Evolutionary conservation across 2,329 filamentous ascomycete genomes (phyloP), one percentile per base, ranked within the genome.

Genomic region (Ophiosphaerella narmari): DNA sequence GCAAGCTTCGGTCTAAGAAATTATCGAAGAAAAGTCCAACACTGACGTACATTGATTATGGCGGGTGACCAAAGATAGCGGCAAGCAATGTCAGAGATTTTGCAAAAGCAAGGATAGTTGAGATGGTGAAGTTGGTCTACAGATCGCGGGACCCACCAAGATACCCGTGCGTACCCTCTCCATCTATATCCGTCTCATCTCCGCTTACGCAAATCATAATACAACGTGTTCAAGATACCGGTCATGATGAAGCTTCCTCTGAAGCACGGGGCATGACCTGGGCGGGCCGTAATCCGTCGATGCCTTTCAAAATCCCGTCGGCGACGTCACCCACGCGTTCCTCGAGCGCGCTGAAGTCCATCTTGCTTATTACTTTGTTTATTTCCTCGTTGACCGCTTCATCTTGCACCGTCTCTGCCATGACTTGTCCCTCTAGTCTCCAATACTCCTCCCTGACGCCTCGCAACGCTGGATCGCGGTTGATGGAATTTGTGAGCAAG

Each of bases 401-500:
- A 55, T 93, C 88, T 77, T 91, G 88, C 82, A 95, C 88, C 21
- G 89, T 85, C 64, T 88, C 85, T 32, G 82, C 77, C 82, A 89
- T 90, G 26, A 90, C 72, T 43, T 82, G 78, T 6, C 85, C 87
- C 76, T 97, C 90, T 38, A 87, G 86, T 8, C 79, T 77, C 93
- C 93, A 97, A 74, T 97, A 97, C 13, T 79, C 81, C 60, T 87
- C 82, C 42, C 82, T 82, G 50, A 82, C 81, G 2, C 74, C 78
- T 51, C 91, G 84, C 71, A 97, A 75, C 37, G 82, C 82, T 55
- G 84, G 80, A 74, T 97, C 90, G 47, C 92, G 78, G 48, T 88
- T 79, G 13, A 89, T 82, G 2, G 90, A 90, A 76, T 97, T 97
- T 69, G 88, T 84, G 39, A 96, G 77, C 49, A 96, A 85, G 7